Evolutionary conservation across 768 basidiomycete genomes (phyloP).

Genomic region (Boletus reticulatus): DNA sequence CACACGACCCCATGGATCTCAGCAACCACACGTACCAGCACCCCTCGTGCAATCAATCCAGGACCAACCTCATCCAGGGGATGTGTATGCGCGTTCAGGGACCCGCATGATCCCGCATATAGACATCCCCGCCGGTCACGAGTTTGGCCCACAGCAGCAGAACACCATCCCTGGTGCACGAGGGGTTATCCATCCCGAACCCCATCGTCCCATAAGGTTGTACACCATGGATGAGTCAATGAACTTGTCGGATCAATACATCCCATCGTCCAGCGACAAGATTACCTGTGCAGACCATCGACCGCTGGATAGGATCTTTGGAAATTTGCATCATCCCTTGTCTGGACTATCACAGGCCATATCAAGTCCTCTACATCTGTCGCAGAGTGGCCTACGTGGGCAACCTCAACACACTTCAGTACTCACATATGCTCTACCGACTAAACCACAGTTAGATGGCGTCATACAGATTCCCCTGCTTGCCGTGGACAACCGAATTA

Average conservation of each 20-base stretch:
- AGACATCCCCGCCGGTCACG: background rate
- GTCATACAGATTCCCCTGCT: slow-evolving; percentile 21
- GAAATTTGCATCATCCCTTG: background rate
- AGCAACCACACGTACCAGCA: background rate
- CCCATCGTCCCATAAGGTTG: background rate
- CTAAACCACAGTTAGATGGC: slow-evolving; percentile 20
- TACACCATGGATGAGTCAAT: background rate
- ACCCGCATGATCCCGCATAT: background rate
- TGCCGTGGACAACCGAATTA: slow-evolving; percentile 20
- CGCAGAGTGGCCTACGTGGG: slow-evolving; percentile 2
- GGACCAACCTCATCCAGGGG: background rate
- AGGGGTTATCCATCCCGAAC: background rate
- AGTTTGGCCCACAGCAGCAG: background rate
- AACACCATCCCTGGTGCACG: background rate
- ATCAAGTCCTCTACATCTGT: background rate
- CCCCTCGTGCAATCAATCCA: background rate
- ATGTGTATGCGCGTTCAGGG: background rate
- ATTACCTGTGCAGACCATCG: slow-evolving; percentile 27
- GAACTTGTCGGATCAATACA: slow-evolving; percentile 20
- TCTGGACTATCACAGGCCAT: background rate
- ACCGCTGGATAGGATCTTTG: slow-evolving; percentile 29
- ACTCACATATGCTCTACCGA: slow-evolving; percentile 18
- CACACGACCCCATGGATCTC: background rate
- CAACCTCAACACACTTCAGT: background rate
- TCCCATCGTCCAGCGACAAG: slow-evolving; percentile 29